Evolutionary conservation across 768 basidiomycete species (phyloP), one percentile per base, ranked within the genome.

Genomic region (Leccinum imitatum): DNA sequence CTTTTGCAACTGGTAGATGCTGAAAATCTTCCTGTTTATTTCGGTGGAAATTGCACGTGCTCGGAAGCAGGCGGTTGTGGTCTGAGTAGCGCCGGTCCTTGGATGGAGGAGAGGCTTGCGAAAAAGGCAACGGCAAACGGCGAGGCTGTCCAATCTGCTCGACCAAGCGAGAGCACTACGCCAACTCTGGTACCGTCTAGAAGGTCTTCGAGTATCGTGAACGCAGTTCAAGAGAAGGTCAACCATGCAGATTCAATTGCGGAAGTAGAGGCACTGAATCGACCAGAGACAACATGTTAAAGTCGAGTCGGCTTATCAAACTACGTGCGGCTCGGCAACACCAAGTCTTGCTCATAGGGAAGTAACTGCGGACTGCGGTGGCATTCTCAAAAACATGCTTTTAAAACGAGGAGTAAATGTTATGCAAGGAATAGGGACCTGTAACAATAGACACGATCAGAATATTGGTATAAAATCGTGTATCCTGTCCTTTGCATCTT

Each of bases 401-500:
- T 46, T 17, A 6, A 10, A 39, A 56, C 15, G 19, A 35, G 46
- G 19, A 17, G 44, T 27, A 23, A 52, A 8, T 15, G 63, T 55
- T 63, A 65, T 50, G 50, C 56, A 58, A 60, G 23, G 35, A 59
- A 53, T 44, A 60, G 51, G 59, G 54, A 55, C 39, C 31, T 5
- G 33, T 23, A 51, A 55, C 27, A 17, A 41, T 51, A 50, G 25
- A 31, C 39, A 55, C 17, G 39, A 58, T 85, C 78, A 95, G 73
- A 93, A 93, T 63, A 93, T 89, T 67, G 91, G 88, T 80, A 95
- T 94, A 77, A 88, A 95, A 76, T 96, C 93, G 71, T 93, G 87
- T 78, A 98, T 94, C 78, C 96, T 86, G 69, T 97, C 93, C 75
- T 89, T 87, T 48, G 95, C 94, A 77, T 96, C 89, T 79, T 98